Base-by-base conservation (phyloP, 805 yeast genomes). In the Metschnikowia drakensbergensis region DNA sequence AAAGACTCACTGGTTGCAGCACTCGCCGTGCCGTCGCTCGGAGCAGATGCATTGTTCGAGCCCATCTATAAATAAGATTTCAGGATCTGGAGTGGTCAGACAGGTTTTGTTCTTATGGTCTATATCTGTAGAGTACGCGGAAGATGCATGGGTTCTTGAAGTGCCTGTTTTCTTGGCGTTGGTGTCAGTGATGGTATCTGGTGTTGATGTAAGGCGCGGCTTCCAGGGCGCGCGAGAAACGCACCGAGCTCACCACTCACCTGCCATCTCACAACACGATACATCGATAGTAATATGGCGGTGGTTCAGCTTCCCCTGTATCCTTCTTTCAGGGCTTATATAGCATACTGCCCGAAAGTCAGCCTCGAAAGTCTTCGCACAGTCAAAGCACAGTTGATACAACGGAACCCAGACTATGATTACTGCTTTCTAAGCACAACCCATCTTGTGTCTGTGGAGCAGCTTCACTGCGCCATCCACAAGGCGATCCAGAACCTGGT, bases 371-470 rank as follows among this genome's bases (percentile, higher is more conserved):
- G 47, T 11, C 55, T 78, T 10, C 53, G 62, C 3, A 67, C 64
- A 5, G 75, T 88, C 35, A 77, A 80, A 42, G 46, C 57, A 9
- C 65, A 71, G 47, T 71, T 79, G 35, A 65, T 77, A 26, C 64
- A 66, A 7, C 80, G 77, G 2, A 72, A 82, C 58, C 51, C 58
- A 3, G 67, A 67, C 10, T 78, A 78, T 59, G 80, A 86, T 54
- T 84, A 68, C 64, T 85, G 89, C 6, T 81, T 87, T 59, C 72
- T 88, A 43, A 82, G 83, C 61, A 80, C 88, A 2, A 64, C 67
- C 8, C 74, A 80, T 23, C 62, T 88, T 2, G 64, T 82, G 1
- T 81, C 88, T 0, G 45, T 71, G 11, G 88, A 85, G 52, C 94
- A 86, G 54, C 55, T 88, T 9, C 68, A 72, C 46, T 71, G 83